Conservation (phyloP, 805 yeast species). For the Yarrowia deformans region DNA sequence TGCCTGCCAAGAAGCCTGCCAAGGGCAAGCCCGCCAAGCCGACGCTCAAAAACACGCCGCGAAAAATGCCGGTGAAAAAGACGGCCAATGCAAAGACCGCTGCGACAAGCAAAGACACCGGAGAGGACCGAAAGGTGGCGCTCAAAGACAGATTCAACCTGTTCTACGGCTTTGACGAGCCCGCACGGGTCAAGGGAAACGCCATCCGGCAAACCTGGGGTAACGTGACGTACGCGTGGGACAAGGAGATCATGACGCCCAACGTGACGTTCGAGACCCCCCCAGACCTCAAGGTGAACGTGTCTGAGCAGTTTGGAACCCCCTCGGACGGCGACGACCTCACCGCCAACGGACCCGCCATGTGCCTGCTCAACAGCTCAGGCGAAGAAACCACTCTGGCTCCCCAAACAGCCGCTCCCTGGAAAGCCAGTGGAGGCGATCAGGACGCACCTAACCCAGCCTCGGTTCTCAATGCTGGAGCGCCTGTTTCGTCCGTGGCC, state of each 20-base stretch:
- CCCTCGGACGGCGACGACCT: not conserved
- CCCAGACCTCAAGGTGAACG: conserved; percentile 14
- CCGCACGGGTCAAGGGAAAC: conserved; percentile 54
- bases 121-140: conserved; percentile 36
- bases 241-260: conserved; percentile 46
- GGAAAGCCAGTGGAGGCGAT: conserved; percentile 22
- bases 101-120: conserved; percentile 1
- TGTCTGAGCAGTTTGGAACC: conserved; percentile 13
- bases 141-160: conserved; percentile 55
- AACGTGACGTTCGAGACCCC: conserved; percentile 27
- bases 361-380: not conserved
- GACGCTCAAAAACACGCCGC: conserved; percentile 17
- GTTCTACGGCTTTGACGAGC: conserved; percentile 60
- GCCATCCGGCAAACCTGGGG: conserved; percentile 62
- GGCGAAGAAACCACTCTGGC: conserved; percentile 6
- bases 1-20: not conserved
- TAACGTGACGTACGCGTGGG: conserved; percentile 55
- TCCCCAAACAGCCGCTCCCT: not conserved
- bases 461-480: conserved; percentile 58
- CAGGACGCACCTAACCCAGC: conserved; percentile 50
- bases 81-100: not conserved
- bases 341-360: not conserved
- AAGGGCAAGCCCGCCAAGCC: conserved; percentile 1
- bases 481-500: conserved; percentile 59
- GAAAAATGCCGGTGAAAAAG: conserved; percentile 22